These are phyloP conservation scores for Phylloporus sp. DNA, from an alignment of 768 basidiomycete species.

Conservation along the genomic window DNA sequence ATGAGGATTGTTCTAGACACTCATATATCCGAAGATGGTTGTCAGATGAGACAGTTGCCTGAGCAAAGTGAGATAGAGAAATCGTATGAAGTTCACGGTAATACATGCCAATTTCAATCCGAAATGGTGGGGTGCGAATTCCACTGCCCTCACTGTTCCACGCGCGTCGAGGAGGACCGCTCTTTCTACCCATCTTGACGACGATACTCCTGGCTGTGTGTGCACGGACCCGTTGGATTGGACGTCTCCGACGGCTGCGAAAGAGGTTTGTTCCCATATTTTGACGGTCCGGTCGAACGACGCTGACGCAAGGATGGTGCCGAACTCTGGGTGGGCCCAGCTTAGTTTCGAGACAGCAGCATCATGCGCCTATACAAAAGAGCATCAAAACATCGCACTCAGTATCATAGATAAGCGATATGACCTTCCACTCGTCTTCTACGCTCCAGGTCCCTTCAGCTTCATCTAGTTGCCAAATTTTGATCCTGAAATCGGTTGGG, in stretches of 20 bases:
- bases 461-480: conserved; percentile 80
- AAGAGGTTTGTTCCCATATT: conserved; percentile 74
- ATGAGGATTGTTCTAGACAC: conserved; percentile 68
- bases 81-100: neutral
- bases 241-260: conserved; percentile 25
- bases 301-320: conserved; percentile 77
- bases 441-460: conserved; percentile 65
- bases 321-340: conserved; percentile 94
- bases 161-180: conserved; percentile 76
- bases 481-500: conserved; percentile 47
- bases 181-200: conserved; percentile 65
- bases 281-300: conserved; percentile 91
- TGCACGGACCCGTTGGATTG: conserved; percentile 23
- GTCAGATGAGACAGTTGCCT: conserved; percentile 90
- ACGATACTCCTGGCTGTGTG: conserved; percentile 7
- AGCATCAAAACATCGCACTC: neutral
- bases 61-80: neutral
- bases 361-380: conserved; percentile 77
- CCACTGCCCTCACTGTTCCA: conserved; percentile 79
- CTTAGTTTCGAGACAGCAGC: conserved; percentile 77
- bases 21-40: conserved; percentile 87
- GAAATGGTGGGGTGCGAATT: conserved; percentile 84
- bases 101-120: conserved; percentile 78
- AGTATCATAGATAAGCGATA: neutral
- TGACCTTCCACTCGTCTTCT: conserved; percentile 92